Evolutionary conservation across 2,329 filamentous ascomycete species (phyloP), one percentile per base, ranked within the genome.

Genomic region (Scedosporium aurantiacum): DNA sequence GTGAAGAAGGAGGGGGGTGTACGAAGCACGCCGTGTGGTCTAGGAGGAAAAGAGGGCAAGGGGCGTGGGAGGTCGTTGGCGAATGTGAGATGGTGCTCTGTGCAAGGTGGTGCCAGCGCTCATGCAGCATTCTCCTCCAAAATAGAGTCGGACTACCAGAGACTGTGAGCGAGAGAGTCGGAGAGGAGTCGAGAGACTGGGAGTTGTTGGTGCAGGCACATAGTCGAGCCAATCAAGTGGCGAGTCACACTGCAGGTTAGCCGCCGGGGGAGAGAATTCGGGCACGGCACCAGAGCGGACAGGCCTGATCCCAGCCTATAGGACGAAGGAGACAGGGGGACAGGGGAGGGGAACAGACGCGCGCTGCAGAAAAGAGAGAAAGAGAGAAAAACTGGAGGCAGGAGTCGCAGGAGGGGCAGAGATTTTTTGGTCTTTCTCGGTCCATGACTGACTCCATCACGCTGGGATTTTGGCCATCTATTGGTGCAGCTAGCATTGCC

Each of bases 401-500:
- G 56, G 37, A 41, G 25, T 23, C 54, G 50, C 14, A 57, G 43
- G 8, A 47, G 12, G 50, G 18, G 18, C 4, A 7, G 16, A 16
- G 50, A 14, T 25, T 52, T 52, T 52, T 52, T 52, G 12, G 12
- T 54, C 43, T 47, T 47, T 47, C 43, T 23, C 3, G 5, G 43
- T 10, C n/a, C 16, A 23, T n/a, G 3, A 8, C 37, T 16, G 37
- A 6, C 37, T 43, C 2, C 41, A 43, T 47, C 43, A 47, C 43
- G 18, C 18, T 21, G n/a, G 16, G 43, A 47, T 47, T 18, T 47
- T 47, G 43, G 43, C 52, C 52, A n/a, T 68, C n/a, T 66, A 61
- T 54, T 68, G 67, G 58, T n/a, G 70, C 67, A 58, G 74, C 68
- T 37, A 76, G 73, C 76, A 78, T 79, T 62, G 23, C 4, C 10